Evolutionary conservation across 768 basidiomycete genomes (phyloP).

Genomic region (Agrocybe chaxingu): DNA sequence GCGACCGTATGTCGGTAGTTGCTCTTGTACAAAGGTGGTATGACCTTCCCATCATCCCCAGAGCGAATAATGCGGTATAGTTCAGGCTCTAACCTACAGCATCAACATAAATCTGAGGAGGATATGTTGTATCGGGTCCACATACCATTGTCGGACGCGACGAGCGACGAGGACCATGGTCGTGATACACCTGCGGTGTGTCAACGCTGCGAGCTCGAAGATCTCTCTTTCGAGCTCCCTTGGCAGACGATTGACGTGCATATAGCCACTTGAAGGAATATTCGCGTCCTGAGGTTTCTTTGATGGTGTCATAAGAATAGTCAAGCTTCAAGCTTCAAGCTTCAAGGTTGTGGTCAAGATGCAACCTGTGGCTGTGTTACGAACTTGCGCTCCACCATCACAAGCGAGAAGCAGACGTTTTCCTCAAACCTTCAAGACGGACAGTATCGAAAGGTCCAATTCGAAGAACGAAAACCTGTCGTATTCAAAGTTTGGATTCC

Average conservation of each 20-base stretch:
- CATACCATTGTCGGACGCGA: constrained; percentile 4
- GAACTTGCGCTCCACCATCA: too few species aligned
- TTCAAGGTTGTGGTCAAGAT: too few species aligned
- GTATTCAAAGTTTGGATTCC: too few species aligned
- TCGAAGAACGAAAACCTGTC: too few species aligned
- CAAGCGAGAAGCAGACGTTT: too few species aligned
- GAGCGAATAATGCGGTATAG: constrained; percentile 10
- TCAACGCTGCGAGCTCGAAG: neutral
- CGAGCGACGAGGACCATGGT: constrained; percentile 4
- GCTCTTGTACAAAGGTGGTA: constrained; percentile 5
- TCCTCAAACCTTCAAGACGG: too few species aligned
- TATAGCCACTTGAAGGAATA: too few species aligned
- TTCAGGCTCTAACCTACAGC: constrained; percentile 6
- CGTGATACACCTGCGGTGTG: neutral
- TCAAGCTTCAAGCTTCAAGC: too few species aligned
- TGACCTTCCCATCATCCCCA: constrained; percentile 4
- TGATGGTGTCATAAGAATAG: too few species aligned
- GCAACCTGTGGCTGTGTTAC: too few species aligned
- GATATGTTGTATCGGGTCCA: neutral
- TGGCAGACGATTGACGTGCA: neutral
- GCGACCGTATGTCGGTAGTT: neutral
- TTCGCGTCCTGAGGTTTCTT: too few species aligned
- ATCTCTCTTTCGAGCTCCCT: constrained; percentile 4
- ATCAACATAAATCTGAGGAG: neutral
- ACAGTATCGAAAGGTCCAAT: too few species aligned